phyloP scores from a whole-genome alignment of 371 early-diverging fungal genomes.

The Mortierella sp. region DNA sequence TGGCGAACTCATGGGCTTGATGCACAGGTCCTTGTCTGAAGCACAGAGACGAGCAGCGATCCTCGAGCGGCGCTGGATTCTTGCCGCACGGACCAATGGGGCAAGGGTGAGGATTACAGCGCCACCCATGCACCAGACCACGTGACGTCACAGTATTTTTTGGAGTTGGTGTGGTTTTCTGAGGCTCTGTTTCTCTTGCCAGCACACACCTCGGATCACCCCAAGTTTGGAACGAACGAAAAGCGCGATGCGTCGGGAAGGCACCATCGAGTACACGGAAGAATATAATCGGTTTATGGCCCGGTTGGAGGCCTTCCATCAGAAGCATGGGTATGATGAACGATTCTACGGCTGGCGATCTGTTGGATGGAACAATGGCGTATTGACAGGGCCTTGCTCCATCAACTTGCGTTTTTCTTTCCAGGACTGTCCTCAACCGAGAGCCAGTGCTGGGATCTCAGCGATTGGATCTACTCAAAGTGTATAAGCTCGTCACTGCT shows the following conservation, averaged over 20 bases:
- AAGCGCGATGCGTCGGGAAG: slow-evolving; percentile 57
- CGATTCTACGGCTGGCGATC: background rate
- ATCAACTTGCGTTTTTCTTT: slow-evolving; percentile 2
- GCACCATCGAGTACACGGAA: slow-evolving; percentile 77
- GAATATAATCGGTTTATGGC: slow-evolving; percentile 81
- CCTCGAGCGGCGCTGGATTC: too few relatives aligned
- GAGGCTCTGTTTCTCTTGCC: too few relatives aligned
- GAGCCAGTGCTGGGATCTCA: slow-evolving; percentile 88
- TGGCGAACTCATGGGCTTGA: too few relatives aligned
- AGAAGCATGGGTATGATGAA: slow-evolving; percentile 70
- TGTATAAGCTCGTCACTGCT: slow-evolving; percentile 75
- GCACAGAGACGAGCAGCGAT: too few relatives aligned
- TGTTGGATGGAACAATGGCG: background rate
- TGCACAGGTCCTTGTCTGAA: too few relatives aligned
- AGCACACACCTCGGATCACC: too few relatives aligned
- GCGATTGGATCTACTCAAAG: slow-evolving; percentile 75
- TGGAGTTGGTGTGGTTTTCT: too few relatives aligned
- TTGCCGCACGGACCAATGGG: too few relatives aligned
- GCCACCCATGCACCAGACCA: too few relatives aligned
- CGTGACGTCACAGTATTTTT: too few relatives aligned
- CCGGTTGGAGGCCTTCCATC: slow-evolving; percentile 77
- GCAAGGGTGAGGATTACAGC: too few relatives aligned
- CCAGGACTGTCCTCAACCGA: slow-evolving; percentile 72
- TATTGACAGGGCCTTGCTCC: too few relatives aligned
- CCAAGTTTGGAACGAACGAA: background rate